Evolutionary conservation across 176 grass and related monocot species (phyloP), one percentile per base, ranked within the genome.

Genomic region (Carex parvula): DNA sequence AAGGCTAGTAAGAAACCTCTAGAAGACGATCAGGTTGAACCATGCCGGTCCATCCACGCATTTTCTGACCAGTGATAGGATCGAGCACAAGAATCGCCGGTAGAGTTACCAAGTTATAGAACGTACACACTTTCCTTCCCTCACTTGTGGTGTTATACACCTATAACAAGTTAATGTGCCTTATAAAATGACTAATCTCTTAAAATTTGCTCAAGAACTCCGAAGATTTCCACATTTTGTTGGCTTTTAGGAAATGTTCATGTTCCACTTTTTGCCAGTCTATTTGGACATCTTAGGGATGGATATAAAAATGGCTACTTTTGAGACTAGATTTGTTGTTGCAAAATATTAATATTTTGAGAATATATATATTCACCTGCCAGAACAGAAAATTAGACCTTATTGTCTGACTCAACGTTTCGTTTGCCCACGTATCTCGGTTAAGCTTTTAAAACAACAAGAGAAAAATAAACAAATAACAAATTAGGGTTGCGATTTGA

Each of bases 301-400:
- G 35, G 11, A 74, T 53, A 50, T 0, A 13, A 74, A 26, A 50
- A n/a, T 21, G 39, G 42, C 70, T 53, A 53, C 10, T 74, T 74
- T 11, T 24, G 6, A 52, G 44, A 24, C 60, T 62, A 62, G 18
- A 14, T 52, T 26, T 74, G 20, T 5, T 7, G 42, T 7, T 53
- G 46, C 42, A 52, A 52, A 74, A 52, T 15, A 50, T 52, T 52
- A 44, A 74, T 20, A 29, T 15, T 52, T 74, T 74, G 20, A 74
- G 42, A 74, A 74, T 78, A 57, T 78, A 70, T 37, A 70, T 39
- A 87, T 81, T 55, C 81, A 99, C 97, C 97, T 99, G 97, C 97
- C 97, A 99, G 90, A 99, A 99, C 81, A 99, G 93, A 72, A 99
- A 95, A 84, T 95, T 99, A 60, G 97, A 91, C 39, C 83, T 88